Evolutionary conservation across 192 early-diverging fungal genomes (phyloP), one percentile per base, ranked within the genome.

Genomic region (Dispira simplex): DNA sequence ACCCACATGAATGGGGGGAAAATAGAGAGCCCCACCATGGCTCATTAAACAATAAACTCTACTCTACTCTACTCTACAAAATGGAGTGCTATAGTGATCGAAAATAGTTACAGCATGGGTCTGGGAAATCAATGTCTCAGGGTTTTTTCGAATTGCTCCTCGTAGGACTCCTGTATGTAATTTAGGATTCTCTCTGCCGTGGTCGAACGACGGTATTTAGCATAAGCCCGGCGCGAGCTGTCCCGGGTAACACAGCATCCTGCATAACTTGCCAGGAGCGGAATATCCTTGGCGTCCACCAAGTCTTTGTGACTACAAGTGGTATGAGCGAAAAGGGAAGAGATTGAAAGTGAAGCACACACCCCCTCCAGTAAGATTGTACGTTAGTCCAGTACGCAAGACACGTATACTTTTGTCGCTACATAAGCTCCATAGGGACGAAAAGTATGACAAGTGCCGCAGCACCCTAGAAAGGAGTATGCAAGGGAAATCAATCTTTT

Each of bases 1-100:
- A n/a, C 70, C 65, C 46, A 20, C 32, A 25, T 26, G 25, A 16
- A 13, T 63, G n/a, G n/a, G n/a, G n/a, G n/a, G n/a, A n/a, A n/a
- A n/a, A n/a, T n/a, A n/a, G n/a, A n/a, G n/a, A n/a, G n/a, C n/a
- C n/a, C n/a, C n/a, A n/a, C n/a, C n/a, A n/a, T n/a, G n/a, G n/a
- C n/a, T n/a, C n/a, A n/a, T n/a, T n/a, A n/a, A n/a, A n/a, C n/a
- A n/a, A n/a, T n/a, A n/a, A n/a, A n/a, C n/a, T n/a, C n/a, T n/a
- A 1, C 46, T 18, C 27, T 18, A 8, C 45, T 16, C 47, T 64
- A 59, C 39, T 46, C 6, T 39, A 6, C 32, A 39, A 39, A 39
- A 6, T 4, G 6, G 6, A 39, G 32, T 39, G 32, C 32, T 39
- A 39, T 39, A 39, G 32, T 39, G 32, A 6, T 39, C 32, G 32